These are phyloP conservation scores for Calonectria leucothoes DNA, from an alignment of 2,329 filamentous ascomycete species.

Conservation along the genomic window DNA sequence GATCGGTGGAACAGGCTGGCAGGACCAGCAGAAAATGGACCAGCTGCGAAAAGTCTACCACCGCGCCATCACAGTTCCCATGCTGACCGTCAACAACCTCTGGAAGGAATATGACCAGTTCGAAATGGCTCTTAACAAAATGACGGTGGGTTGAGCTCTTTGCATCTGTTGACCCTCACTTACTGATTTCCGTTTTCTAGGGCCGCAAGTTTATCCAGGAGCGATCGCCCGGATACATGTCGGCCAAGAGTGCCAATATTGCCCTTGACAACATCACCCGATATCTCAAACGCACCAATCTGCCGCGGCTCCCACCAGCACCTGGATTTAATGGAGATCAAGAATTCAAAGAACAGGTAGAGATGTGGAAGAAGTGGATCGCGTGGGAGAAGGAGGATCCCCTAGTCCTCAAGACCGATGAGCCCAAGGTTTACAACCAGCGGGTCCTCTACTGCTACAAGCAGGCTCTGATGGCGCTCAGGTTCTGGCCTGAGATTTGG, in stretches of 20 bases:
- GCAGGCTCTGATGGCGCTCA: slow-evolving; percentile 90
- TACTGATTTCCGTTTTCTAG: slow-evolving; percentile 60
- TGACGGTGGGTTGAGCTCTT: slow-evolving; percentile 71
- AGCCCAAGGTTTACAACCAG: slow-evolving; percentile 78
- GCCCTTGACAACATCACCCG: slow-evolving; percentile 90
- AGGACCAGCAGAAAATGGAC: slow-evolving; percentile 99
- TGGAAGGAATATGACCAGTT: slow-evolving; percentile 99
- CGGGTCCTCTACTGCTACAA: slow-evolving; percentile 92
- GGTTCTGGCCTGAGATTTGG: slow-evolving; percentile 97
- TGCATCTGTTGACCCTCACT: slow-evolving; percentile 18
- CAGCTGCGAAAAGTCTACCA: slow-evolving; percentile 92
- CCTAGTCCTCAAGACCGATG: slow-evolving; percentile 85
- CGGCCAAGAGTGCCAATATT: slow-evolving; percentile 89
- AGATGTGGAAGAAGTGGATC: slow-evolving; percentile 94
- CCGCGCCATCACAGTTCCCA: slow-evolving; percentile 87
- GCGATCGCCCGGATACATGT: slow-evolving; percentile 94
- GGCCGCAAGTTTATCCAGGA: slow-evolving; percentile 96
- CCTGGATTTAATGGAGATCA: slow-evolving; percentile 88
- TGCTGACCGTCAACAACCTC: slow-evolving; percentile 81
- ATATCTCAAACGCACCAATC: slow-evolving; percentile 78
- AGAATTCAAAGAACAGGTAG: slow-evolving; percentile 86
- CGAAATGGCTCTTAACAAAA: slow-evolving; percentile 92
- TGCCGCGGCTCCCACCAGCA: slow-evolving; percentile 85
- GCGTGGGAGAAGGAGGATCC: slow-evolving; percentile 95
- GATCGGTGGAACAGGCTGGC: slow-evolving; percentile 89